These are phyloP conservation scores for Houttuynia cordata DNA, from an alignment of 164 flowering plant genomes.

Conservation along the genomic window DNA sequence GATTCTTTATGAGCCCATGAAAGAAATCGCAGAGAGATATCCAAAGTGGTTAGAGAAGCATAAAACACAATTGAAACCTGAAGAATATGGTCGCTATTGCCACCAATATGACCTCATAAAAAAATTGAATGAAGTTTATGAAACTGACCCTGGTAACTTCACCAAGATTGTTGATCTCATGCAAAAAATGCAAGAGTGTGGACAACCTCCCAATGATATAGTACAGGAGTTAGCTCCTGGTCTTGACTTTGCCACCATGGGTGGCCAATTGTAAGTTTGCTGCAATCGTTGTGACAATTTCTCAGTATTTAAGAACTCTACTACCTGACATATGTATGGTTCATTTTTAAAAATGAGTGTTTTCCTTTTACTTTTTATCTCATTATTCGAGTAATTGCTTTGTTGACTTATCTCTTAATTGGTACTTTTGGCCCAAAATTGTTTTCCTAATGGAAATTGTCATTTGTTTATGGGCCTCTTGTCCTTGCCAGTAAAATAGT, in stretches of 20 bases:
- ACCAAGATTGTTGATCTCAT: conserved; percentile 81
- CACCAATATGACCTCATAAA: conserved; percentile 63
- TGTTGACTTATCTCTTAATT: background rate
- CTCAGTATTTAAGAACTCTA: too few species aligned
- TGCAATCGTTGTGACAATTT: background rate
- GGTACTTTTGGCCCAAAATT: background rate
- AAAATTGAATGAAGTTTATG: conserved; percentile 68
- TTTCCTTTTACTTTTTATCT: background rate
- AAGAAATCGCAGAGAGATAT: conserved; percentile 89
- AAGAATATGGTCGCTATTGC: conserved; percentile 61
- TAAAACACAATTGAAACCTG: conserved; percentile 44
- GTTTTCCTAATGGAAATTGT: background rate
- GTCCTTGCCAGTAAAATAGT: background rate
- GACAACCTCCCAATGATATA: conserved; percentile 95
- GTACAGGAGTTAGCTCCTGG: conserved; percentile 90
- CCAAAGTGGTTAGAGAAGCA: conserved; percentile 94
- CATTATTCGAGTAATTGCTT: too few species aligned
- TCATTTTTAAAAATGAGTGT: background rate
- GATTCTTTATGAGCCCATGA: conserved; percentile 95
- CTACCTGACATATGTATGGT: too few species aligned
- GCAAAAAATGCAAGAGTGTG: conserved; percentile 99
- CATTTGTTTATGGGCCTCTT: background rate
- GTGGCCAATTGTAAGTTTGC: conserved; percentile 79
- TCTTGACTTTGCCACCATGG: conserved; percentile 60
- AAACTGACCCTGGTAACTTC: conserved; percentile 64